phyloP scores from a whole-genome alignment of 768 basidiomycete species.

The Mycena filopes region DNA sequence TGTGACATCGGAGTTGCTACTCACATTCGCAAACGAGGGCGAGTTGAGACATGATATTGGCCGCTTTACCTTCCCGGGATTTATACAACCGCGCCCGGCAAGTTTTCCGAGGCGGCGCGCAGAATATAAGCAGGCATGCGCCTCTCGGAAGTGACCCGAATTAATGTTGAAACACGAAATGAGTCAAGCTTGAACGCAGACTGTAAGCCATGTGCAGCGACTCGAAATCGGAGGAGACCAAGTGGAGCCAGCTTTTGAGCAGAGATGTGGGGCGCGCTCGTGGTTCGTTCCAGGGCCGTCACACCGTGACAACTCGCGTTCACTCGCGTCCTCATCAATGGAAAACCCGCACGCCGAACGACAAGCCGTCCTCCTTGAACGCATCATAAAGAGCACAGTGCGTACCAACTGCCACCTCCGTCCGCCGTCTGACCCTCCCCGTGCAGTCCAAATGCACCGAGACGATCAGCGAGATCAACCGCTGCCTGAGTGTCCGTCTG shows the following conservation, averaged over 20 bases:
- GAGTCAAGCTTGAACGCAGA: no score
- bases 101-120: no score
- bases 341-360: constrained; percentile 96
- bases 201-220: no score
- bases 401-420: constrained; percentile 39
- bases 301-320: constrained; percentile 15
- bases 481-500: constrained; percentile 78
- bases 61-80: no score
- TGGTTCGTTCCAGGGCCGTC: background rate
- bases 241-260: no score
- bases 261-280: no score
- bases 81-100: no score
- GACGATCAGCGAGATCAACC: constrained; percentile 88
- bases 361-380: constrained; percentile 89
- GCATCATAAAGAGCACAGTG: constrained; percentile 91
- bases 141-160: background rate
- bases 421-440: constrained; percentile 9
- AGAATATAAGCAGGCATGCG: no score
- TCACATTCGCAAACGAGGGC: constrained; percentile 9
- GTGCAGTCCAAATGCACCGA: constrained; percentile 93
- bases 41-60: constrained; percentile 11
- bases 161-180: background rate
- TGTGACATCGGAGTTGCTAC: background rate
- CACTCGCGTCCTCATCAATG: constrained; percentile 55
- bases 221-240: no score